Base-by-base conservation (phyloP, 805 yeast species). In the Ogataea haglerorum region DNA sequence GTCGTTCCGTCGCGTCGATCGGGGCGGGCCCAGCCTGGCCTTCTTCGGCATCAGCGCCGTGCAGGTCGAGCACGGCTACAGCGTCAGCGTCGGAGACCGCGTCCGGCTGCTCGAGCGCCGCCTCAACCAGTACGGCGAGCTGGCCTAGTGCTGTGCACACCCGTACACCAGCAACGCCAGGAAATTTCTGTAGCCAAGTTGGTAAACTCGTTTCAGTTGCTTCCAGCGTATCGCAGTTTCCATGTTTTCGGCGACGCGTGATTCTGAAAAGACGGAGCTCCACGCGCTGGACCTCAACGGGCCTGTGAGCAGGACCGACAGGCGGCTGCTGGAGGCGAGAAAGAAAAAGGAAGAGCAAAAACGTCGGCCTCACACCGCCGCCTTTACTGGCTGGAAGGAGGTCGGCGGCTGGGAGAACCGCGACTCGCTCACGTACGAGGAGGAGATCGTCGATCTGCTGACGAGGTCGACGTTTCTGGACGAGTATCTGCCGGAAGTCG, bases 321-420 rank as follows among this genome's bases (percentile, higher is more conserved):
- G 42, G 31, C 36, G 48, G 31, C 41, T 51, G 8, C 29, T 46
- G 5, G 48, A 49, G 16, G 42, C 48, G 27, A 44, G 51, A 35
- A 37, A 48, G 18, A 45, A 50, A 34, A 40, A 44, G 3, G 49
- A 51, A 28, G 53, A 43, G 0, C 34, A 34, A 7, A 57, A 58
- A 31, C 60, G 87, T 58, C 60, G 65, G 27, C 63, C 82, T 3
- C 78, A 76, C 36, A 78, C 72, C 40, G 84, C 85, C 19, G 77
- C 91, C 2, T 84, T 76, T 55, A 76, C 86, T 36, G 98, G 98
- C 24, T 91, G 98, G 98, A 86, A 83, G 59, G 96, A 90, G 62
- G 89, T 86, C 38, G 91, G 93, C 8, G 85, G 88, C 14, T 91
- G 88, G 83, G 85, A 81, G 56, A 79, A 78, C 43, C 73, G 75